These are phyloP conservation scores for Exidia glandulosa DNA, from an alignment of 768 basidiomycete genomes.

Conservation along the genomic window DNA sequence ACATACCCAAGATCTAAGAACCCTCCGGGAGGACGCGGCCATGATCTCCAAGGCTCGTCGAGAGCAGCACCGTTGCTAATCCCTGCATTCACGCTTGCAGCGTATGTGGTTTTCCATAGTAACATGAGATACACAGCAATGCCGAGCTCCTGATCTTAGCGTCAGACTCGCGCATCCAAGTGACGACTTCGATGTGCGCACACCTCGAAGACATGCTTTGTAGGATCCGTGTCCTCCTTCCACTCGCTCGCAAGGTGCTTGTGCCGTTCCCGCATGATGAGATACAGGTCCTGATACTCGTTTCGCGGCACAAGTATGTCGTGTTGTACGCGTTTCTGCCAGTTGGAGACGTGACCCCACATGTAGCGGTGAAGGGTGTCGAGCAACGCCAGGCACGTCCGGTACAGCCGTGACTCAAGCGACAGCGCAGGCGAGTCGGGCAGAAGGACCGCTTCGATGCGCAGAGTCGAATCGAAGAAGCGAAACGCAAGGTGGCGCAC, in stretches of 20 bases:
- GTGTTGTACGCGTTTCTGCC: conserved; percentile 78
- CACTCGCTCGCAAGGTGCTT: conserved; percentile 64
- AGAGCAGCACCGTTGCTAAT: conserved; percentile 10
- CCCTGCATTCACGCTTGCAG: conserved; percentile 4
- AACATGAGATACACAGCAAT: conserved; percentile 90
- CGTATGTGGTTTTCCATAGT: conserved; percentile 74
- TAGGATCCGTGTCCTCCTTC: conserved; percentile 74
- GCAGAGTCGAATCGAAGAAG: conserved; percentile 40
- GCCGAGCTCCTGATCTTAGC: conserved; percentile 63
- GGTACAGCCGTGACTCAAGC: conserved; percentile 54
- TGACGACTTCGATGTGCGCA: conserved; percentile 7
- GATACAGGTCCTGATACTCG: conserved; percentile 81
- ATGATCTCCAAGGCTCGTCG: conserved; percentile 46
- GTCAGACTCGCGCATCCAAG: not conserved
- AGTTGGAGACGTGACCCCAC: conserved; percentile 73
- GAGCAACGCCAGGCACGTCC: conserved; percentile 71
- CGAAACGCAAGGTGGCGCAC: conserved; percentile 74
- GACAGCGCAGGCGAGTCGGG: conserved; percentile 30
- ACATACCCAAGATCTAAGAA: conserved; percentile 82
- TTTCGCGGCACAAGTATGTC: conserved; percentile 71
- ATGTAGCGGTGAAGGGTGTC: conserved; percentile 80
- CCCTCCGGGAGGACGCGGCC: conserved; percentile 74
- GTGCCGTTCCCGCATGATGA: conserved; percentile 75
- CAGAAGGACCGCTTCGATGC: conserved; percentile 50
- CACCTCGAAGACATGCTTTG: conserved; percentile 87